phyloP scores from a whole-genome alignment of 768 basidiomycete species.

The Crucibulum laeve region DNA sequence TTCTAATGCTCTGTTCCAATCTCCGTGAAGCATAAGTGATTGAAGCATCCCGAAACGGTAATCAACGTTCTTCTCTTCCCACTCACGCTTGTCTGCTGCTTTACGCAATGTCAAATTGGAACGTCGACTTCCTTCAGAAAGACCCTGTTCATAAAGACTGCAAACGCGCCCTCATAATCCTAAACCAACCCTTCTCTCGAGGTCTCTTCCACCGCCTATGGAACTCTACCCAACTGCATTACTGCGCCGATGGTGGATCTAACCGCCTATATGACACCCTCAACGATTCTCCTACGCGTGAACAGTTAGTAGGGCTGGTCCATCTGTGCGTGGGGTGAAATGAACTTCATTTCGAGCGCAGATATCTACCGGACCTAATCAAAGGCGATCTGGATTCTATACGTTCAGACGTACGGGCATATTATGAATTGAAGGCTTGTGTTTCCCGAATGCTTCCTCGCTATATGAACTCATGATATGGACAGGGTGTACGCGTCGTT shows the following conservation, averaged over 20 bases:
- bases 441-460: background rate
- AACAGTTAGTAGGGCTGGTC: background rate
- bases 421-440: slow-evolving; percentile 59
- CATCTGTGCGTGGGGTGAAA: background rate
- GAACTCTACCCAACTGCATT: slow-evolving; percentile 43
- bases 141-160: slow-evolving; percentile 3
- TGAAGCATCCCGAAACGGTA: no score
- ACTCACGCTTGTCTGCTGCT: no score
- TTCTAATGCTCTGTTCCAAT: no score
- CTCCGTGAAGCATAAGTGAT: no score
- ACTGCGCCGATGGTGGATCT: slow-evolving; percentile 87
- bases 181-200: slow-evolving; percentile 83
- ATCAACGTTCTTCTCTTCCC: no score
- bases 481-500: slow-evolving; percentile 65
- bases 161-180: slow-evolving; percentile 68
- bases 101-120: slow-evolving; percentile 29
- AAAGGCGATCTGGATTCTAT: slow-evolving; percentile 95
- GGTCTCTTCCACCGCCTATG: slow-evolving; percentile 62
- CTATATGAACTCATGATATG: background rate
- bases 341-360: slow-evolving; percentile 19
- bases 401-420: slow-evolving; percentile 64
- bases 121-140: slow-evolving; percentile 34
- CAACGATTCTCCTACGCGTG: slow-evolving; percentile 8
- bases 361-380: slow-evolving; percentile 80
- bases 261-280: slow-evolving; percentile 72